Evolutionary conservation across 2,329 filamentous ascomycete species (phyloP).

Genomic region (Fusarium sp.): DNA sequence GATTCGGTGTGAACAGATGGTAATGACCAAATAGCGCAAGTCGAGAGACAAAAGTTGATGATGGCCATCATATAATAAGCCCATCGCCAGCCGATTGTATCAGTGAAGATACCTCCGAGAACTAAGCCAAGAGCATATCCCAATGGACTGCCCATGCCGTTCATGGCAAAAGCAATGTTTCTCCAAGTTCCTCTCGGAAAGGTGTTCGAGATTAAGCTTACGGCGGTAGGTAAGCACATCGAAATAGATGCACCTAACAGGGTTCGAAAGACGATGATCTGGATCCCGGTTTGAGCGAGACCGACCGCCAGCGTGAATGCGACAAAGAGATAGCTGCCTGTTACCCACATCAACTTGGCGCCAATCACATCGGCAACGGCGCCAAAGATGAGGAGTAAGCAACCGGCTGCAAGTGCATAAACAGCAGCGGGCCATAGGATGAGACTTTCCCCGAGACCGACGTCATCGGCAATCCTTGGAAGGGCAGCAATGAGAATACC

Average conservation of each 20-base stretch:
- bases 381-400: conserved; percentile 51
- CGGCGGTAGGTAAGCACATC: conserved; percentile 53
- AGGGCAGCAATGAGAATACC: conserved; percentile 40
- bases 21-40: conserved; percentile 52
- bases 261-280: conserved; percentile 53
- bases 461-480: conserved; percentile 34
- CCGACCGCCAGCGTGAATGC: conserved; percentile 51
- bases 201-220: conserved; percentile 52
- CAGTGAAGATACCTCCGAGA: conserved; percentile 61
- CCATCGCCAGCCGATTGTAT: conserved; percentile 61
- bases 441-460: conserved; percentile 32
- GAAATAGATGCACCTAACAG: conserved; percentile 51
- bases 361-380: conserved; percentile 54
- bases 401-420: conserved; percentile 33
- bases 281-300: conserved; percentile 48
- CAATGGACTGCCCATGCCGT: conserved; percentile 59
- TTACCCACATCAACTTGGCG: conserved; percentile 49
- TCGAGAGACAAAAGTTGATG: conserved; percentile 52
- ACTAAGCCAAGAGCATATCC: conserved; percentile 63
- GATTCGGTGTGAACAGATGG: conserved; percentile 42
- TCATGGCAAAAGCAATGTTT: conserved; percentile 57
- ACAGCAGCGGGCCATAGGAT: conserved; percentile 40
- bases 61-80: conserved; percentile 56
- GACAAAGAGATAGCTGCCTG: conserved; percentile 49
- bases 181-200: conserved; percentile 52